Conservation (phyloP, 768 basidiomycete genomes). For the Pilatotrama ljubarskyi region DNA sequence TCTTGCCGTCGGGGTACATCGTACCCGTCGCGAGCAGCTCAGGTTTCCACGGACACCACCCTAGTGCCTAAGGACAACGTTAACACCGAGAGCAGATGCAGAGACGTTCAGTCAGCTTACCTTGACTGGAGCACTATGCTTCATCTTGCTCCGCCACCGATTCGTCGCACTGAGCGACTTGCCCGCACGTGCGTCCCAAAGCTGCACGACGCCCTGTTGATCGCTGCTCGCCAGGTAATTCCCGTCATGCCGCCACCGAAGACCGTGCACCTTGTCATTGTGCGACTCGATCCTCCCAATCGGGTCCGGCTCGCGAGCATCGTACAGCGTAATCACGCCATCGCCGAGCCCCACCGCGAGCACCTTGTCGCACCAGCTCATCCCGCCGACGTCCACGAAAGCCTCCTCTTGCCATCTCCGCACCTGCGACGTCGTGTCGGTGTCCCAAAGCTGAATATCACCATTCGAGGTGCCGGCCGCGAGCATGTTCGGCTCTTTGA, state of each 20-base stretch:
- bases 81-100: not conserved
- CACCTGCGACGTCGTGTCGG: conserved; percentile 31
- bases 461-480: conserved; percentile 55
- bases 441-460: conserved; percentile 56
- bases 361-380: conserved; percentile 41
- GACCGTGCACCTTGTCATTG: conserved; percentile 38
- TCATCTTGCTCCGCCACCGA: conserved; percentile 40
- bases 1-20: conserved; percentile 58
- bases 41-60: conserved; percentile 76
- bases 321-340: conserved; percentile 40
- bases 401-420: conserved; percentile 28
- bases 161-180: conserved; percentile 34
- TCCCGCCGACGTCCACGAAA: conserved; percentile 36
- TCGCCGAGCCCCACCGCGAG: conserved; percentile 42
- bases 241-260: conserved; percentile 44
- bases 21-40: conserved; percentile 69
- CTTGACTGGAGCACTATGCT: conserved; percentile 47
- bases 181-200: conserved; percentile 45
- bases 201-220: conserved; percentile 40
- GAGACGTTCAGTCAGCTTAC: conserved; percentile 24
- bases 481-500: conserved; percentile 42
- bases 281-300: conserved; percentile 33
- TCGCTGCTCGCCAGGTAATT: conserved; percentile 44
- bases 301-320: conserved; percentile 35
- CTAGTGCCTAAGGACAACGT: conserved; percentile 50